Percentiles rank a stretch among this genome's conserved stretches.
These are phyloP conservation scores for Salix purpurea DNA, from an alignment of 345 rosid genomes.

Conservation along the genomic window DNA sequence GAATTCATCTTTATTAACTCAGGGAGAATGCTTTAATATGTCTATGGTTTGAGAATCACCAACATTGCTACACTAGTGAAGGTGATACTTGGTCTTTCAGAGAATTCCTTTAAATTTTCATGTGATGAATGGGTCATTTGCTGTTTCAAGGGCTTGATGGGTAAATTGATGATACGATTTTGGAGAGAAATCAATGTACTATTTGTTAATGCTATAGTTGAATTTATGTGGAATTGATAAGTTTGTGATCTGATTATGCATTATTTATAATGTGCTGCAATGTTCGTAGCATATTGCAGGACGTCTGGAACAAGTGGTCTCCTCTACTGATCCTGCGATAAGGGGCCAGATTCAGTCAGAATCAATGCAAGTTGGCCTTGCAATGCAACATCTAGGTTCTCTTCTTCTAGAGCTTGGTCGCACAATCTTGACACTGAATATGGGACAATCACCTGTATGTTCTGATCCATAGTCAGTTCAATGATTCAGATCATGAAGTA, in stretches of 20 bases:
- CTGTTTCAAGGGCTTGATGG: neutral
- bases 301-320: conserved; percentile 67
- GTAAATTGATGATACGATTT: neutral
- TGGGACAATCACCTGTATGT: conserved; percentile 78
- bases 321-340: conserved; percentile 52
- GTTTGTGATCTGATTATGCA: conserved; percentile 38
- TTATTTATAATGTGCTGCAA: conserved; percentile 47
- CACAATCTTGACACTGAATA: conserved; percentile 65
- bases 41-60: neutral
- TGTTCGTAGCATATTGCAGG: conserved; percentile 79
- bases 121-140: neutral
- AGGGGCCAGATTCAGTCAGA: conserved; percentile 80
- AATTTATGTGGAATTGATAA: neutral
- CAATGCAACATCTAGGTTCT: conserved; percentile 87
- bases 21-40: neutral
- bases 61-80: neutral
- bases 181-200: neutral
- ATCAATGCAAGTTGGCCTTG: conserved; percentile 60
- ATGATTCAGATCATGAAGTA: neutral
- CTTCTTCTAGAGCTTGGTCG: conserved; percentile 96
- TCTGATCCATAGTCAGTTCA: neutral
- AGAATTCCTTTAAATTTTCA: neutral
- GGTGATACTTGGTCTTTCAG: neutral
- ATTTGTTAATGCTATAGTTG: conserved; percentile 2
- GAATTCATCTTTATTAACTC: neutral